Evolutionary conservation across 2,329 filamentous ascomycete species (phyloP), one percentile per base, ranked within the genome.

Genomic region (Pseudogymnoascus sp.): DNA sequence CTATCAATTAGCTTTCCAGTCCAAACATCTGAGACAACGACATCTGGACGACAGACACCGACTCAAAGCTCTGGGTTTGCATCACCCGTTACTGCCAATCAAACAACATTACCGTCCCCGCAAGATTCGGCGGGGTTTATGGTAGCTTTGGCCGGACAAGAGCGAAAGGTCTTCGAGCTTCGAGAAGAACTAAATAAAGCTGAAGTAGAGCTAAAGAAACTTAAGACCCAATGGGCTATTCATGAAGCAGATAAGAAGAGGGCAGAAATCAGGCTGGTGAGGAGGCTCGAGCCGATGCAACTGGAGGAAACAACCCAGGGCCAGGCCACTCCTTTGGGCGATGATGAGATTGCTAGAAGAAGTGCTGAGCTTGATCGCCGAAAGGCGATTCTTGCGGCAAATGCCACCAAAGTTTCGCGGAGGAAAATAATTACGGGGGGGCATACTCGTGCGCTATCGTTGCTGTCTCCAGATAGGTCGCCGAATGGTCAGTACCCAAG

Each of bases 111-210:
- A 17, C 62, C 64, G 11, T 71, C 69, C 4, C 67, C 69, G 11
- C 68, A 65, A 37, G 71, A 73, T 60, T 63, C 70, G 4, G 68
- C 59, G 24, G 67, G 65, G 0, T 89, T 97, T 69, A 86, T 99
- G 66, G 92, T 91, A 64, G 89, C 92, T 62, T 88, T 99, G 69
- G 94, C 94, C 47, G 87, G 90, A 11, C 92, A 97, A 75, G 94
- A 99, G 76, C 83, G 94, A 62, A 86, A 85, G 66, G 93, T 99
- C 1, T 77, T 99, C 62, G 94, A 97, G 75, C 78, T 99, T 60
- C 88, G 87, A 63, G 94, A 99, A 73, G 93, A 97, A 74, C 79
- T 99, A n/a, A 77, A 79, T 24, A 87, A 86, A 63, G 93, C 94
- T 5, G 93, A 99, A 72, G 76, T 78, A 10, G 89, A 96, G 54